Conservation (phyloP, 2,329 filamentous ascomycete genomes). For the Paraphoma sp. region DNA sequence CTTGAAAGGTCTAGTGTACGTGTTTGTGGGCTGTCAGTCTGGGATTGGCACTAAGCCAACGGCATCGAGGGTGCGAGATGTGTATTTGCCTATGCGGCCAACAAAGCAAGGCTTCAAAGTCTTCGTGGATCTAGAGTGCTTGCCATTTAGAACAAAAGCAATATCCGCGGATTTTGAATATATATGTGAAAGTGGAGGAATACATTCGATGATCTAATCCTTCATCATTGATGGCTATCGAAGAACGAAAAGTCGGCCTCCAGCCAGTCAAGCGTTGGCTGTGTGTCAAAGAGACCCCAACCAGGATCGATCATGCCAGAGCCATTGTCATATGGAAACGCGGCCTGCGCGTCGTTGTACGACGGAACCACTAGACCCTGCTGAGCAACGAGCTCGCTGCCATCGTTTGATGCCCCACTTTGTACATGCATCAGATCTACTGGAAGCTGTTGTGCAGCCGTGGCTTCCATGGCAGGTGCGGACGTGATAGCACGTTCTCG, state of each 20-base stretch:
- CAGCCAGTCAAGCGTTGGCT: slow-evolving; percentile 30
- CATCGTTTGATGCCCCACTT: neutral
- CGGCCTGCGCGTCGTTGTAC: neutral
- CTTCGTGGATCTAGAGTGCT: too few species aligned
- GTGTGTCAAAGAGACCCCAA: slow-evolving; percentile 26
- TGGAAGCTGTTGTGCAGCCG: neutral
- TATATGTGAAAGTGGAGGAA: too few species aligned
- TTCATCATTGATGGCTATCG: slow-evolving; percentile 3
- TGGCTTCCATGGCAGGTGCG: neutral
- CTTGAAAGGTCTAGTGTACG: too few species aligned
- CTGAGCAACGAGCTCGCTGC: neutral
- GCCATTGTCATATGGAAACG: neutral
- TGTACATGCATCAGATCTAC: neutral
- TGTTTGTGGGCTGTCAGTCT: too few species aligned
- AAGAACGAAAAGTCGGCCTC: slow-evolving; percentile 26
- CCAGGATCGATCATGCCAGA: slow-evolving; percentile 5
- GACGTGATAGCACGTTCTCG: neutral
- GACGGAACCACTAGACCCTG: neutral
- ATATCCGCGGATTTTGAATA: too few species aligned
- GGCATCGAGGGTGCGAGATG: too few species aligned
- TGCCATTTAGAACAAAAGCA: too few species aligned
- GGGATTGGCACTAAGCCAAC: too few species aligned
- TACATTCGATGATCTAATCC: too few species aligned
- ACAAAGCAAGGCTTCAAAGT: too few species aligned
- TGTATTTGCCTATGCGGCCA: too few species aligned